Conservation (phyloP, 1,284 basidiomycete genomes). For the Heterobasidion irregulare region DNA sequence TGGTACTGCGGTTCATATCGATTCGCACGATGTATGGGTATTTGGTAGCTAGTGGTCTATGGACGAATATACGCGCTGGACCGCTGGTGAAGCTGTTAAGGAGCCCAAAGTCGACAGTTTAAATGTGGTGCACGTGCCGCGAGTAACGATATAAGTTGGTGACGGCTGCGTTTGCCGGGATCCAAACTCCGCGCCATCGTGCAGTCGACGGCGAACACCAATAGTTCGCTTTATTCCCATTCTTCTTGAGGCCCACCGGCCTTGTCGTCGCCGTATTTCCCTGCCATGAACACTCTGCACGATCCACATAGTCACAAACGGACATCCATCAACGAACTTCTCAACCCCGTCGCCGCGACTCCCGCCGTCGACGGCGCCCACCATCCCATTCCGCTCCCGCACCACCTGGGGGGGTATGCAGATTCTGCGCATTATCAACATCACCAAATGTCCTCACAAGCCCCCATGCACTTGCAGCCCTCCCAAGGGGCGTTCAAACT, state of each 20-base stretch:
- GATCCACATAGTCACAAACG: constrained; percentile 36
- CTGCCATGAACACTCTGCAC: constrained; percentile 35
- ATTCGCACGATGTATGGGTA: no score
- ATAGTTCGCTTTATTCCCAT: neutral
- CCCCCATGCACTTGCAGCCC: constrained; percentile 1
- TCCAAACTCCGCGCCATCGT: no score
- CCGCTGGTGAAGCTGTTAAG: no score
- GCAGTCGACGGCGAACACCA: no score
- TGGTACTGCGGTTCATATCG: neutral
- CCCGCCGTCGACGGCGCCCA: constrained; percentile 20
- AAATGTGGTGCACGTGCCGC: no score
- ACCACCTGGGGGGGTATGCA: constrained; percentile 2
- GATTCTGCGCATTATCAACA: constrained; percentile 6
- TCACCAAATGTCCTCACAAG: constrained; percentile 6
- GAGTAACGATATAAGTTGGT: no score
- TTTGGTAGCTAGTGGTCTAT: no score
- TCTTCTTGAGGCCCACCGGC: neutral
- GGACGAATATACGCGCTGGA: no score
- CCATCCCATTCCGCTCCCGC: constrained; percentile 20
- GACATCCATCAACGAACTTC: constrained; percentile 44
- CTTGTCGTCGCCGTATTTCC: constrained; percentile 10
- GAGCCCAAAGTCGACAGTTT: no score
- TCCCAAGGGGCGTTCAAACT: constrained; percentile 11
- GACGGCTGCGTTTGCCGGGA: no score
- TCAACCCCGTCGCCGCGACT: constrained; percentile 31